Evolutionary conservation across 768 basidiomycete genomes (phyloP).

Genomic region (Tylopilus felleus): DNA sequence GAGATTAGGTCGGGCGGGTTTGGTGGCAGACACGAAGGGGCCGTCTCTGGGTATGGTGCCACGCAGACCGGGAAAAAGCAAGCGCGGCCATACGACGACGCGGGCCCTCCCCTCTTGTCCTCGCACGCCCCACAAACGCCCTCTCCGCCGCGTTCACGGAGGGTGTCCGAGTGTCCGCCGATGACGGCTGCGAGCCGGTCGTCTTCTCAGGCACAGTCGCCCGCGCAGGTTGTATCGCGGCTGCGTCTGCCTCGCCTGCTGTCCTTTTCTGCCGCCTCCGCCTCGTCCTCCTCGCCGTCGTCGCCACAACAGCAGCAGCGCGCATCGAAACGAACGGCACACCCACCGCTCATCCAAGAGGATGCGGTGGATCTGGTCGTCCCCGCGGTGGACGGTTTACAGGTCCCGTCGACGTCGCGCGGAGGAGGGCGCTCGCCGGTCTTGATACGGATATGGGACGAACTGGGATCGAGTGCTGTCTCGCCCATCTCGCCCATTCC

Average conservation of each 20-base stretch:
- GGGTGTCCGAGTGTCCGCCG: slow-evolving; percentile 6
- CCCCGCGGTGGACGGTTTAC: slow-evolving; percentile 13
- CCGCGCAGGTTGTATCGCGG: slow-evolving; percentile 4
- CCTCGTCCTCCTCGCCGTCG: neutral
- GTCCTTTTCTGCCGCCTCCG: neutral
- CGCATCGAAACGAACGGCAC: slow-evolving; percentile 8
- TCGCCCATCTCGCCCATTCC: neutral
- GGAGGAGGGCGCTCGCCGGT: slow-evolving; percentile 12
- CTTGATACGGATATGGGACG: slow-evolving; percentile 29
- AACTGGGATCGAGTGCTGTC: neutral
- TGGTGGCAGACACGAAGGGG: neutral
- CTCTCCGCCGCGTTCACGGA: slow-evolving; percentile 8
- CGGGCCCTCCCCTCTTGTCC: neutral
- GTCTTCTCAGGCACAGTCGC: slow-evolving; percentile 9
- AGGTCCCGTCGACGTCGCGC: slow-evolving; percentile 16
- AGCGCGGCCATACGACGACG: slow-evolving; percentile 6
- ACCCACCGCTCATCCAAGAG: slow-evolving; percentile 29
- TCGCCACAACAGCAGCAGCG: neutral
- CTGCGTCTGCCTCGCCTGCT: slow-evolving; percentile 12
- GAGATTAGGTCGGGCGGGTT: slow-evolving; percentile 19
- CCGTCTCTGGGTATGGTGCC: slow-evolving; percentile 24
- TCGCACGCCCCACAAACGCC: slow-evolving; percentile 2
- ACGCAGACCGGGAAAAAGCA: slow-evolving; percentile 17
- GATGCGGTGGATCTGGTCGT: slow-evolving; percentile 92
- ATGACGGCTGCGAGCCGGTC: slow-evolving; percentile 5